Evolutionary conservation across 2,329 filamentous ascomycete genomes (phyloP), one percentile per base, ranked within the genome.

Genomic region (Fusarium sp.): DNA sequence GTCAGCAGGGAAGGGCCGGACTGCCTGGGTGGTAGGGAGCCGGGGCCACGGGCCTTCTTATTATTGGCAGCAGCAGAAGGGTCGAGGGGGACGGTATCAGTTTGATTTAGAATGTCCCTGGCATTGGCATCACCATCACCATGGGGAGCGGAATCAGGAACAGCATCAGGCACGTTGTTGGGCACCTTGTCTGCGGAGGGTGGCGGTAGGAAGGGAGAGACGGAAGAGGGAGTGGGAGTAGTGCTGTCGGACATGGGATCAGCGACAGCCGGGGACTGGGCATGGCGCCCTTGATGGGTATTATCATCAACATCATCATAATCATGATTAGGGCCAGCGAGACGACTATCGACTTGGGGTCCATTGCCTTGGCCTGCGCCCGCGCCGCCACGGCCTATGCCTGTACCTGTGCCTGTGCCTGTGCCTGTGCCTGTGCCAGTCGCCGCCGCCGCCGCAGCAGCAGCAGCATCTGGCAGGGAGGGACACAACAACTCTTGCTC

Each of bases 1-100:
- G 82, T 81, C 75, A 86, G 78, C 68, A 86, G 73, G 56, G 84
- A 86, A 67, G 83, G 81, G 62, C 83, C 83, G 71, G 75, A 76
- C 69, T 80, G 77, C 72, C 78, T 77, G 65, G 78, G 76, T 64
- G 78, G 76, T 64, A 75, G 71, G 64, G 75, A 70, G 61, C 70
- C 55, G 52, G 65, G 60, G 66, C 75, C 75, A 70, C 79, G 75
- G 61, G 78, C 65, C 76, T 81, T 83, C 78, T 82, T 83, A 80
- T 80, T 65, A 67, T 56, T 67, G 51, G 64, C 45, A 61, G 60
- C 61, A 41, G 5, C 25, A 54, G 38, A 45, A 53, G 43, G 36
- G 32, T 44, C 40, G 35, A 65, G 42, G 51, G 61, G 43, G 47
- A 65, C 32, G 35, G 43, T 49, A 56, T 61, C 38, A 38, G 40